Evolutionary conservation across 148 eudicot species (phyloP), one percentile per base, ranked within the genome.

Genomic region (Cornus florida): DNA sequence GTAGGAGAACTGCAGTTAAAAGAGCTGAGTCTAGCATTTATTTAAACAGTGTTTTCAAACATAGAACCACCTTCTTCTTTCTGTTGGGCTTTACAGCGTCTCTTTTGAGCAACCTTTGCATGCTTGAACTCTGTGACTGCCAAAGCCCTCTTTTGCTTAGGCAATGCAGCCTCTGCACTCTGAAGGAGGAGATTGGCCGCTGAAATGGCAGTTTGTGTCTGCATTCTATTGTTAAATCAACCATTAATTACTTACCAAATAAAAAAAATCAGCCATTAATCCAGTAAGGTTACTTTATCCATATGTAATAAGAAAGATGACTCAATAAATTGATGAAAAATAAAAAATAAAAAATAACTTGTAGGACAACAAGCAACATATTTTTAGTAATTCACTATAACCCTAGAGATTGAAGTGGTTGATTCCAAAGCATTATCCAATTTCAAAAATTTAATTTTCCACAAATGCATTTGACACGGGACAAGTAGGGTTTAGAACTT

Each of bases 81-180:
- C 32, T 86, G 80, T 68, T 59, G 85, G 60, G 72, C 82, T 83
- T 90, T 96, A 76, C 70, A 73, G 14, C 80, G 87, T 79, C 97
- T 88, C 86, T 90, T 96, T 76, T 81, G 83, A 73, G 97, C 87
- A 84, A 96, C 88, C 86, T 83, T 92, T 65, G 97, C 95, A 67
- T 89, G 94, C 87, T 90, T 96, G 66, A 89, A 90, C 77, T 92
- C 95, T 12, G 87, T 79, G 13, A 82, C 86, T 20, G 93, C 95
- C 74, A 91, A 22, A 73, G 70, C 87, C 76, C 84, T 90, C 83
- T 91, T 96, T 81, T 96, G 99, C 89, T 92, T 96, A 10, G 97
- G 99, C 67, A 96, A 69, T 13, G 82, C 91, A 70, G 88, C 86
- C 76, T 91, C 98, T 53, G 91, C 91, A 72, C 93, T 83, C 82